Evolutionary conservation across 495 filamentous ascomycete species (phyloP), one percentile per base, ranked within the genome.

Genomic region (Podospora conica): DNA sequence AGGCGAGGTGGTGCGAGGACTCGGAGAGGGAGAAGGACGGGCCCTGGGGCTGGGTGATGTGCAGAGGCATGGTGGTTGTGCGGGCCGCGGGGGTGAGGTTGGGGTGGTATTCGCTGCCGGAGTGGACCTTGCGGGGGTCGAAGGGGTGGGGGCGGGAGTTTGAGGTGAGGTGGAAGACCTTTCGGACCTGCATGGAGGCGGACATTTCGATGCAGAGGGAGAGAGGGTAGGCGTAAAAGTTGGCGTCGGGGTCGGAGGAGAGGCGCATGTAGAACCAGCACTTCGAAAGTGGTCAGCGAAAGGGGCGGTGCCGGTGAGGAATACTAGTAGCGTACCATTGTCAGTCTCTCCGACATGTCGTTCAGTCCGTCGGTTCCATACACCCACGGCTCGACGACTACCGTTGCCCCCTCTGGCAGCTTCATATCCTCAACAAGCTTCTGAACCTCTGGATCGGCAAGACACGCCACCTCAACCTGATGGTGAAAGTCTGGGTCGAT

Each of bases 181-280:
- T 87, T 9, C 57, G 27, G 54, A 57, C 87, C 2, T 78, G 80
- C 11, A 90, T 89, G 6, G 83, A 88, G 6, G 87, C 85, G 3
- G 89, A 71, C 56, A 81, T 73, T 80, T 88, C 75, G 72, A 86
- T 79, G 69, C 90, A 92, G 69, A 95, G 89, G 33, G 87, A 83
- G 59, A 92, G 82, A 0, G 92, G 92, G 33, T 90, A 82, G 0
- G 90, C 86, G 74, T 96, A 96, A 69, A 94, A 89, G 71, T 93
- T 93, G 57, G 82, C 85, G 67, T 91, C 88, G 12, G 76, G 72
- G 71, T 89, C 85, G 8, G 73, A 66, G 3, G 83, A 66, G 68
- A 87, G 85, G 15, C 84, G 77, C 70, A 88, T 79, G 74, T 91
- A 91, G 11, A 91, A 78, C 72, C 87, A 90, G 74, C 85, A 87